phyloP scores from a whole-genome alignment of 2,329 filamentous ascomycete genomes.

The Colletotrichum karsti region DNA sequence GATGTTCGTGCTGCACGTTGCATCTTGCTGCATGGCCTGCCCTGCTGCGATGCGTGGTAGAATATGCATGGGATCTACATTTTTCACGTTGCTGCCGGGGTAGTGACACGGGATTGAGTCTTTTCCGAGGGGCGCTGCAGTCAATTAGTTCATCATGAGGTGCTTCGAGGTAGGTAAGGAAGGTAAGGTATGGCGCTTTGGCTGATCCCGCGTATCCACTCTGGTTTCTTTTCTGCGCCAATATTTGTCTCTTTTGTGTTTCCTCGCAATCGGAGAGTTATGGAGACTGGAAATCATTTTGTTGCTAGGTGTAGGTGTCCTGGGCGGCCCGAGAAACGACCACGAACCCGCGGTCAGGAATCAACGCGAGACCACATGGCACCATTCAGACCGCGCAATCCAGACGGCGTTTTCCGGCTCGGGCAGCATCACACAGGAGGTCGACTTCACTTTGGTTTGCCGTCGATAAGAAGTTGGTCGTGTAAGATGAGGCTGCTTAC shows the following conservation, averaged over 20 bases:
- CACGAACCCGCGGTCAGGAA: background rate
- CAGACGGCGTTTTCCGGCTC: background rate
- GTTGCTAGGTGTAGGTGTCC: background rate
- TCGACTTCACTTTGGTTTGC: background rate
- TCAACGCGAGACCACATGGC: slow-evolving; percentile 27
- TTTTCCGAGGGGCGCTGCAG: background rate
- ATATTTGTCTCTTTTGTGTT: background rate
- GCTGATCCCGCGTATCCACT: background rate
- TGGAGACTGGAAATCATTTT: background rate
- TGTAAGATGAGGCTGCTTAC: background rate
- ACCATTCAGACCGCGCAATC: slow-evolving; percentile 22
- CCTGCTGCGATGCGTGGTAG: background rate
- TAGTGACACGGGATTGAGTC: background rate
- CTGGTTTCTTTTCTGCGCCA: background rate
- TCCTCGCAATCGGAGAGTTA: background rate
- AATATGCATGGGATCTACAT: background rate
- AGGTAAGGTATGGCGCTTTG: background rate
- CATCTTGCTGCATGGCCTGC: background rate
- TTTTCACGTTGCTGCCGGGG: slow-evolving; percentile 1
- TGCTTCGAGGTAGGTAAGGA: too few species aligned
- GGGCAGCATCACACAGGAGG: slow-evolving; percentile 5
- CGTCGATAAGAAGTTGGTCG: background rate
- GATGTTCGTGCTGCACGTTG: background rate
- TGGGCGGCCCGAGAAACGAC: background rate
- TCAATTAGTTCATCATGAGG: background rate